A percentile compares a stretch with the other conserved stretches of the same genome.
Conservation (phyloP, 768 basidiomycete genomes). For the Neoboletus brunneissimus region DNA sequence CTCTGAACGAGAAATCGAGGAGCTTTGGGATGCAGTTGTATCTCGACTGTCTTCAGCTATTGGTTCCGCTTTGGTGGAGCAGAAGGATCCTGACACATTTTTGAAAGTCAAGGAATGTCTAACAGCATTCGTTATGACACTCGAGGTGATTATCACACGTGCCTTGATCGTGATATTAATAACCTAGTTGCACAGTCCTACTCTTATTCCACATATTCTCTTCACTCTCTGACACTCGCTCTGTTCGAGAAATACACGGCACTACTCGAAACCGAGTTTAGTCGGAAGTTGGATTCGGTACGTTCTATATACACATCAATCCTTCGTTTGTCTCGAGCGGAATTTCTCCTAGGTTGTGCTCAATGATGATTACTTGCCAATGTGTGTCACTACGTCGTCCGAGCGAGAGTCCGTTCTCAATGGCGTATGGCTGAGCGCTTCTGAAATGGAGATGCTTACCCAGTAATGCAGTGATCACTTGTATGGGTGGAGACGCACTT, state of each 20-base stretch:
- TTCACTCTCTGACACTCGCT: conserved; percentile 81
- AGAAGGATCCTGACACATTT: conserved; percentile 79
- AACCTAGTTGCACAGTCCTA: conserved; percentile 56
- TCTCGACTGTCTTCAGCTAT: conserved; percentile 70
- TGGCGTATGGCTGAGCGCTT: conserved; percentile 76
- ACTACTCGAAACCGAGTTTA: conserved; percentile 79
- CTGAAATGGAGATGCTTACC: conserved; percentile 57
- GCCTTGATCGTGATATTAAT: neutral
- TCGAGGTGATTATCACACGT: conserved; percentile 60
- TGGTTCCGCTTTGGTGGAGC: conserved; percentile 64
- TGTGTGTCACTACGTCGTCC: conserved; percentile 60
- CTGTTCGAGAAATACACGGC: conserved; percentile 89
- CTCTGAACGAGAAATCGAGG: conserved; percentile 88
- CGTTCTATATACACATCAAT: conserved; percentile 16
- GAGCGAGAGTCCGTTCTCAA: conserved; percentile 76
- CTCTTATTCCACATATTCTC: conserved; percentile 76
- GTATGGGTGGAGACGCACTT: neutral
- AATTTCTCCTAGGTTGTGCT: conserved; percentile 59
- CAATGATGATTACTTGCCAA: conserved; percentile 86
- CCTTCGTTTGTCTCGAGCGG: neutral
- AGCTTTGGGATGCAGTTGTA: conserved; percentile 90
- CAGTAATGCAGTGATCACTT: conserved; percentile 37
- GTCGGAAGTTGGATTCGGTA: conserved; percentile 77
- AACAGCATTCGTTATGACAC: conserved; percentile 82
- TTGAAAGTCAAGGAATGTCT: conserved; percentile 81